A percentile compares a stretch with the other conserved stretches of the same genome.
phyloP scores from a whole-genome alignment of 371 early-diverging fungal genomes.

The Mucor irregularis region DNA sequence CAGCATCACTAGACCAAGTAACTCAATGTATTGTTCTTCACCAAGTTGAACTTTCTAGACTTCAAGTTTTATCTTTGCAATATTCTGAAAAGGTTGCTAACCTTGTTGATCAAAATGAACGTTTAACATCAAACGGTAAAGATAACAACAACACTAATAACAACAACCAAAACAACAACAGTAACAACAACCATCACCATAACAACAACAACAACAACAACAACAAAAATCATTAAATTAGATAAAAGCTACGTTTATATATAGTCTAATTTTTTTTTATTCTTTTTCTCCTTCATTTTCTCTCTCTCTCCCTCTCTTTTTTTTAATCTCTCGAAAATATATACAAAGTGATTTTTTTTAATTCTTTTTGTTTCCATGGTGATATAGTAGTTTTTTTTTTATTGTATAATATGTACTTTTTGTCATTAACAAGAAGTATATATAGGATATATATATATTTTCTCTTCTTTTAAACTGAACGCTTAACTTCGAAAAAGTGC shows the following conservation, averaged over 20 bases:
- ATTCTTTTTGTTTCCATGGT: too few relatives aligned
- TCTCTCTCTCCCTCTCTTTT: neutral
- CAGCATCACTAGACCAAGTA: slow-evolving; percentile 81
- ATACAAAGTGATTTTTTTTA: slow-evolving; percentile 2
- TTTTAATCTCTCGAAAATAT: slow-evolving; percentile 4
- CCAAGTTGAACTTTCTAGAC: slow-evolving; percentile 78
- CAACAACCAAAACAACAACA: slow-evolving; percentile 6
- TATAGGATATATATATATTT: too few relatives aligned
- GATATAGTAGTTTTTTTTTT: neutral
- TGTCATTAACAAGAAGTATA: too few relatives aligned
- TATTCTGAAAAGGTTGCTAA: slow-evolving; percentile 88
- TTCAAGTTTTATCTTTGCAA: slow-evolving; percentile 84
- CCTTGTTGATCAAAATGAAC: slow-evolving; percentile 92
- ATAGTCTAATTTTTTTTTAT: slow-evolving; percentile 4
- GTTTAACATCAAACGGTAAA: slow-evolving; percentile 41
- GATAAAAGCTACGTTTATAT: slow-evolving; percentile 6
- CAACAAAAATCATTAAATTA: slow-evolving; percentile 11
- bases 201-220: slow-evolving; percentile 3
- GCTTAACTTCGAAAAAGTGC: slow-evolving; percentile 78
- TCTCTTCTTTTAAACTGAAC: slow-evolving; percentile 74
- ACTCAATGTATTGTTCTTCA: slow-evolving; percentile 80
- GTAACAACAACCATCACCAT: neutral
- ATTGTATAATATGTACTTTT: too few relatives aligned
- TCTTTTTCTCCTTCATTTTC: neutral
- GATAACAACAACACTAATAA: slow-evolving; percentile 4